Base-by-base conservation (phyloP, 2,329 filamentous ascomycete species). In the Trichoderma atroviride region DNA sequence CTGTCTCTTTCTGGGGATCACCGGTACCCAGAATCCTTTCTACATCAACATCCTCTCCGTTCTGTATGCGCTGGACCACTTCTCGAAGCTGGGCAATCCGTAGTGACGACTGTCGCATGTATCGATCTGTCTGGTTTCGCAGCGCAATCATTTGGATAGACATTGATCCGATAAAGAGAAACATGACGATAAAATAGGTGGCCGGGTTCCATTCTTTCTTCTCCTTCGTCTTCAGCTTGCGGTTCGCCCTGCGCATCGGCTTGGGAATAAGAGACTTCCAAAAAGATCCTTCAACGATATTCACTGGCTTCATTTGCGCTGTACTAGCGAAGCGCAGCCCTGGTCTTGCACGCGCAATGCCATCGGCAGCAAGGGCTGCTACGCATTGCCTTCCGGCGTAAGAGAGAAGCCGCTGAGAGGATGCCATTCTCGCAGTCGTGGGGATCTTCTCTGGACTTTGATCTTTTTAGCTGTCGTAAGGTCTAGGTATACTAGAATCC, bases 121-220 rank as follows among this genome's bases (percentile, higher is more conserved):
- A 94, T 11, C 89, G 88, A 37, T 86, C 84, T 76, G 90, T 91
- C 62, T 94, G 90, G 74, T 92, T 92, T 75, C 90, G 91, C 75
- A 98, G 79, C 43, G 89, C 86, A 76, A 99, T 91, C 85, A 96
- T 92, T 75, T 97, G 92, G 74, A 99, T 97, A 16, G 95, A 92
- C 85, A 97, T 97, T 71, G 93, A 97, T 4, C 96, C 96, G 72
- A 98, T 95, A 72, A 98, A 86, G 52, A 94, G 83, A 76, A 94
- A 94, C 72, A 95, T 92, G 74, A 90, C 83, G 74, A 95, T 92
- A 79, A 90, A 96, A 76, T 93, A 95, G 0, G 90, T 94, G 24
- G 91, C 91, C 3, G 92, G 92, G 74, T 95, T 95, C 89, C 91
- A 92, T 74, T 89, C 87, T 76, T 87, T 90, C 72, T 85, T 87